A percentile compares a stretch with the other conserved stretches of the same genome.
Conservation (phyloP, 345 rosid genomes). For the Hibiscus tridactylites region DNA sequence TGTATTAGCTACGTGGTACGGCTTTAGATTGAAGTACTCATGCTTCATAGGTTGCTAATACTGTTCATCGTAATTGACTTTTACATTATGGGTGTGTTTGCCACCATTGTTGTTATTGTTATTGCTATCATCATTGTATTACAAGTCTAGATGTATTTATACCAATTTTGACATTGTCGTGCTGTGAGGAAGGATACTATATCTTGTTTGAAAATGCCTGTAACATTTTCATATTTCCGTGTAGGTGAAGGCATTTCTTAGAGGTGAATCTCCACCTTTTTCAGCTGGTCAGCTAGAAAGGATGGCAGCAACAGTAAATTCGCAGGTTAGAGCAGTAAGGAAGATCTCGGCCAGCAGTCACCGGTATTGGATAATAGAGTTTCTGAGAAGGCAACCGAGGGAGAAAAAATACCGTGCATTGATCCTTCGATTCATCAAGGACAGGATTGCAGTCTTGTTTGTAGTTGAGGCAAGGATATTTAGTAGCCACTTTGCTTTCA, state of each 20-base stretch:
- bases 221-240: constrained; percentile 2
- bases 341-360: constrained; percentile 58
- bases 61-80: not conserved
- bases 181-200: not conserved
- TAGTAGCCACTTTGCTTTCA: not conserved
- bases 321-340: constrained; percentile 49
- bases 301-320: constrained; percentile 58
- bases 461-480: constrained; percentile 59
- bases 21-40: too few relatives aligned
- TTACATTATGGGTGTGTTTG: not conserved
- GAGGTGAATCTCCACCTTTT: constrained; percentile 76
- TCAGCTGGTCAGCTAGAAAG: constrained; percentile 88
- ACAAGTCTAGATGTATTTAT: not conserved
- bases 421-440: constrained; percentile 76
- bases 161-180: not conserved
- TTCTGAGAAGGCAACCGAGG: constrained; percentile 66
- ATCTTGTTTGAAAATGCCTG: not conserved
- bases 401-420: constrained; percentile 63
- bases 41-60: not conserved
- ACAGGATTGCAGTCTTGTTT: constrained; percentile 61
- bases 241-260: constrained; percentile 20
- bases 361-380: constrained; percentile 85
- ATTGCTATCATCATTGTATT: not conserved
- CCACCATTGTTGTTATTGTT: not conserved
- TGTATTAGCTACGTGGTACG: too few relatives aligned